A percentile compares a stretch with the other conserved stretches of the same genome.
phyloP scores from a whole-genome alignment of 2,329 filamentous ascomycete species.

The Penicillium sp. region DNA sequence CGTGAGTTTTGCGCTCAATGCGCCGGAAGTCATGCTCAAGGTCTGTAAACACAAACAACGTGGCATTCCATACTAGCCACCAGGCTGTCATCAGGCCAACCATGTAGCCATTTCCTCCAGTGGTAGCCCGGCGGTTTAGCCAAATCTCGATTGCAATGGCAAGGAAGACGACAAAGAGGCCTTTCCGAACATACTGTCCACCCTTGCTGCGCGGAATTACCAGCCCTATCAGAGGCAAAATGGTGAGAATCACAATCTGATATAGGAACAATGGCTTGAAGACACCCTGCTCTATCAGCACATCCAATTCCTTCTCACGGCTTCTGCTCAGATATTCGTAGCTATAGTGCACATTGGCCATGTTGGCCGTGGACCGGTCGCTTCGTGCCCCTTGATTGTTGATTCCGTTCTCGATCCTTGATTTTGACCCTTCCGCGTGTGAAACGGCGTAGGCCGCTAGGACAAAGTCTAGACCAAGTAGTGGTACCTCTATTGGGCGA shows the following conservation, averaged over 20 bases:
- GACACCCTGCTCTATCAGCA: conserved; percentile 27
- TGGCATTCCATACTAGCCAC: conserved; percentile 52
- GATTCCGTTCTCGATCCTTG: not conserved
- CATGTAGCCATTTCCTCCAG: conserved; percentile 52
- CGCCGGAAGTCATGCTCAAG: conserved; percentile 54
- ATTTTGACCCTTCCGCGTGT: not conserved
- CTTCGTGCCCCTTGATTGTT: not conserved
- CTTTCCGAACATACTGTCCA: conserved; percentile 40
- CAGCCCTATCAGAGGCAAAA: conserved; percentile 48
- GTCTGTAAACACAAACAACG: conserved; percentile 55
- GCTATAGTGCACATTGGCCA: conserved; percentile 26
- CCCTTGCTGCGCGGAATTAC: conserved; percentile 47
- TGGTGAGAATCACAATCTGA: conserved; percentile 30
- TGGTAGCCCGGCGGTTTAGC: conserved; percentile 45
- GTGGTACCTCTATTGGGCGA: not conserved
- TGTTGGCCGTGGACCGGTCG: conserved; percentile 11
- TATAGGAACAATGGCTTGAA: conserved; percentile 38
- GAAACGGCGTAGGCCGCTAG: not conserved
- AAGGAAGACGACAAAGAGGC: conserved; percentile 46
- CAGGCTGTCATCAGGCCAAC: conserved; percentile 54
- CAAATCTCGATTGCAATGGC: conserved; percentile 46
- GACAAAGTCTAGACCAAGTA: not conserved
- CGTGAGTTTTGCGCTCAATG: conserved; percentile 45
- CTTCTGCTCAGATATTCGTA: conserved; percentile 30
- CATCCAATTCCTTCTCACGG: conserved; percentile 24